Base-by-base conservation (phyloP, 768 basidiomycete species). In the Mycena chlorophos region DNA sequence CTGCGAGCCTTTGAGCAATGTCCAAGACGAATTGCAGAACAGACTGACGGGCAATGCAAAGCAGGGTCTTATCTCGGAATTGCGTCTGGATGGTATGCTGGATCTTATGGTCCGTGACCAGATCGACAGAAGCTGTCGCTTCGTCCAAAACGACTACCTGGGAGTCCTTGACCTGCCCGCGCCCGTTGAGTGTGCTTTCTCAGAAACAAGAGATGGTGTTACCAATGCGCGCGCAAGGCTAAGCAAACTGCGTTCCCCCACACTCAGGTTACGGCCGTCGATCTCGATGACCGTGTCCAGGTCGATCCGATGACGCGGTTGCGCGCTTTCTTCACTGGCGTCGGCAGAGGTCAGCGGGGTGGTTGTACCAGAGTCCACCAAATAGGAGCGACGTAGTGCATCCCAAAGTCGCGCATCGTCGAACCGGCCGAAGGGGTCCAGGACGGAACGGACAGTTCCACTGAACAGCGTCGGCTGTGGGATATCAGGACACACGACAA, bases 181-280 rank as follows among this genome's bases (percentile, higher is more conserved):
- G 75, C 20, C 86, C 85, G n/a, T 91, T 82, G 28, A 91, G 70
- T 2, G 82, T 85, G 46, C 87, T 70, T 75, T 88, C 71, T 16
- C 83, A 84, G 19, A 87, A 81, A 39, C 83, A 84, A 56, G 89
- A 62, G 60, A 89, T 90, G 16, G 72, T 25, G n/a, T 17, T 16
- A 92, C 90, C 14, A 94, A 73, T 2, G 91, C 91, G 30, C 91
- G 78, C 27, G 91, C 91, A 37, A 93, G 76, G 25, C 86, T 88
- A 19, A 93, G 83, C 22, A 93, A 72, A 5, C 84, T 86, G 50
- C 88, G 73, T 76, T 91, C 75, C 19, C 86, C 86, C 16, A 89
- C 84, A 40, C 85, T 87, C 57, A 91, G 62, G 60, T 91, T 91
- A 6, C 73, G 71, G 6, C 92, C 92, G 65, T 91, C 91, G 30